Evolutionary conservation across 2,329 filamentous ascomycete genomes (phyloP).

Genomic region (Rugonectria rugulosa): DNA sequence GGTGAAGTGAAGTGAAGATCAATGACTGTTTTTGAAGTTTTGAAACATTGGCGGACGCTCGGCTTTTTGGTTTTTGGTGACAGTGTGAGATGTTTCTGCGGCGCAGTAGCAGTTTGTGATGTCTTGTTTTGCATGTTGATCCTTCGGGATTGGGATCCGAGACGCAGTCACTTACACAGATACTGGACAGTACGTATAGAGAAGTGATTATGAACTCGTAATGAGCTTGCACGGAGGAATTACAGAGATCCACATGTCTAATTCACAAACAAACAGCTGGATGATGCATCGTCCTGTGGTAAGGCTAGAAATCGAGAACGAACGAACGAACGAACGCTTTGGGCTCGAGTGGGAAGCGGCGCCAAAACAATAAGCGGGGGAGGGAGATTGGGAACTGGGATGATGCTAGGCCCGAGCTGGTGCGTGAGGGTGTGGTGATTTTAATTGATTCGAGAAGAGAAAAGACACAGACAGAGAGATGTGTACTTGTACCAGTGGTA

Average conservation of each 20-base stretch:
- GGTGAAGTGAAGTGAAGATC: too few species aligned
- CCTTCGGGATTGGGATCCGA: background rate
- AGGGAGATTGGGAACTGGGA: background rate
- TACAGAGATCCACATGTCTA: background rate
- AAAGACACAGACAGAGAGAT: too few species aligned
- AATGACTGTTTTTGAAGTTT: background rate
- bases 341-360: background rate
- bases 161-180: too few species aligned
- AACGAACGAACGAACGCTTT: background rate
- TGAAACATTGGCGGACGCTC: background rate
- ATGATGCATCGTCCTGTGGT: too few species aligned
- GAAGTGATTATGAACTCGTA: too few species aligned
- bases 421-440: background rate
- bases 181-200: too few species aligned
- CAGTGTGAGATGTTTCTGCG: too few species aligned
- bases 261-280: background rate
- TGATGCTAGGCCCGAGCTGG: background rate
- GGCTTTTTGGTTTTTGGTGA: too few species aligned
- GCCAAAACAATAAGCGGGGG: background rate
- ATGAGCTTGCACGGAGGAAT: too few species aligned
- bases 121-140: constrained; percentile 4
- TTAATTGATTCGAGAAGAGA: background rate
- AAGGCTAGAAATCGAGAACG: background rate
- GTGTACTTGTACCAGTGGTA: too few species aligned
- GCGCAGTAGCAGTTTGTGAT: too few species aligned